Percentiles rank a stretch among this genome's conserved stretches.
These are phyloP conservation scores for Exophiala dermatitidis DNA, from an alignment of 2,329 filamentous ascomycete genomes.

Conservation along the genomic window DNA sequence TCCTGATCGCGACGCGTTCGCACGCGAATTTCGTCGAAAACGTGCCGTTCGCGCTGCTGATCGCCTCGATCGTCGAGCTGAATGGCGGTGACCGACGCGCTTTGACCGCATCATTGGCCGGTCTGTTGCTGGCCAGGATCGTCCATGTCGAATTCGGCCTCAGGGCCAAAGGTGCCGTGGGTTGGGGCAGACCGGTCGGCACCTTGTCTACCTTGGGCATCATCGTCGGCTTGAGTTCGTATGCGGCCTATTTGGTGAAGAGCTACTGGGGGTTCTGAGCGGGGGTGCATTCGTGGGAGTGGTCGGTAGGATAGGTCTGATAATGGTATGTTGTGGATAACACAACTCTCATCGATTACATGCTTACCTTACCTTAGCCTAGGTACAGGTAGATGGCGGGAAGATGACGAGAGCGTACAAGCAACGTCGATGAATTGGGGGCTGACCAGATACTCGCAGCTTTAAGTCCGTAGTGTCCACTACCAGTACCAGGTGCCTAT, in stretches of 20 bases:
- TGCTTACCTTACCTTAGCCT: too few relatives aligned
- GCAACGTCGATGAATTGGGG: too few relatives aligned
- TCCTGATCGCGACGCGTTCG: constrained; percentile 34
- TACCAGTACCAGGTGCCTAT: too few relatives aligned
- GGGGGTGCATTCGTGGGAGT: neutral
- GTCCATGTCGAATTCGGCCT: constrained; percentile 38
- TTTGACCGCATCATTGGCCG: constrained; percentile 35
- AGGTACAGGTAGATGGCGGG: too few relatives aligned
- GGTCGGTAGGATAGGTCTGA: too few relatives aligned
- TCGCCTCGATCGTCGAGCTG: constrained; percentile 39
- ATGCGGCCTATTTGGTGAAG: constrained; percentile 29
- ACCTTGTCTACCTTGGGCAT: constrained; percentile 28
- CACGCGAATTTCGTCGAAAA: constrained; percentile 42
- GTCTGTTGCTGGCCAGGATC: constrained; percentile 36
- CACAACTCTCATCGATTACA: too few relatives aligned
- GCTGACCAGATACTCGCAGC: too few relatives aligned
- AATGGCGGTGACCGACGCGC: constrained; percentile 38
- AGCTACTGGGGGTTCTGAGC: constrained; percentile 31
- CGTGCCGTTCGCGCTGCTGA: constrained; percentile 36
- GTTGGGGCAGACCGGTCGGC: constrained; percentile 27
- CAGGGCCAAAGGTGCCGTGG: constrained; percentile 26
- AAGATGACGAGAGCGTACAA: too few relatives aligned
- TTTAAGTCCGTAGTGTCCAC: too few relatives aligned
- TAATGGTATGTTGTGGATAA: too few relatives aligned
- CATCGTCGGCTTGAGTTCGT: constrained; percentile 28